Evolutionary conservation across 1,284 basidiomycete species (phyloP), one percentile per base, ranked within the genome.

Genomic region (Schizophyllum amplum): DNA sequence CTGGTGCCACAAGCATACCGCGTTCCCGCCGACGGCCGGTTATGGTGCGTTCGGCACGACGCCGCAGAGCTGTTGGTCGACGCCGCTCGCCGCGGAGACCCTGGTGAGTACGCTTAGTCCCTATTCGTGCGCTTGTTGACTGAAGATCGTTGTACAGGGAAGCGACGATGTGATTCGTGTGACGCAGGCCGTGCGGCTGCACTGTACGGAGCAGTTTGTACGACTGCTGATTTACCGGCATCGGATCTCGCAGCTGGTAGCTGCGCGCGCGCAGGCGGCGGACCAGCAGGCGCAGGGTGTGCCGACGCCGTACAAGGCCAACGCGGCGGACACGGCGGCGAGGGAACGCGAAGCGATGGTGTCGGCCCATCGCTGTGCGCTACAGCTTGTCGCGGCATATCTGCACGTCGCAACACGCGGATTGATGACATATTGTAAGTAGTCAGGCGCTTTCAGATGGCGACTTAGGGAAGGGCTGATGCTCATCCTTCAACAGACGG

Each of bases 401-500:
- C 75, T 92, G 61, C 85, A 92, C 62, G 84, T 94, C 56, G 90
- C 90, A 23, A 84, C 85, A 68, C 88, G 92, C 67, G 92, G 92
- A 15, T 72, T 94, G 66, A 94, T 95, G 92, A 94, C 92, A 5
- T 94, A 94, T 67, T 94, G 89, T 92, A 65, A 71, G 90, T 78
- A 27, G 55, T 21, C 47, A 54, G 20, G 48, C 24, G 59, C 49
- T 65, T 54, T 58, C 47, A n/a, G n/a, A n/a, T n/a, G n/a, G n/a
- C n/a, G n/a, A n/a, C n/a, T n/a, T n/a, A n/a, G n/a, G n/a, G n/a
- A n/a, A n/a, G n/a, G n/a, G n/a, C n/a, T n/a, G 26, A 33, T 23
- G 53, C 57, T 53, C 42, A 50, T 61, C 50, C 61, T 61, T 53
- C 55, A 54, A 24, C 63, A 93, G 90, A 92, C 68, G 92, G 92